Base-by-base conservation (phyloP, 192 early-diverging fungal genomes). In the Paraglomus occultum region DNA sequence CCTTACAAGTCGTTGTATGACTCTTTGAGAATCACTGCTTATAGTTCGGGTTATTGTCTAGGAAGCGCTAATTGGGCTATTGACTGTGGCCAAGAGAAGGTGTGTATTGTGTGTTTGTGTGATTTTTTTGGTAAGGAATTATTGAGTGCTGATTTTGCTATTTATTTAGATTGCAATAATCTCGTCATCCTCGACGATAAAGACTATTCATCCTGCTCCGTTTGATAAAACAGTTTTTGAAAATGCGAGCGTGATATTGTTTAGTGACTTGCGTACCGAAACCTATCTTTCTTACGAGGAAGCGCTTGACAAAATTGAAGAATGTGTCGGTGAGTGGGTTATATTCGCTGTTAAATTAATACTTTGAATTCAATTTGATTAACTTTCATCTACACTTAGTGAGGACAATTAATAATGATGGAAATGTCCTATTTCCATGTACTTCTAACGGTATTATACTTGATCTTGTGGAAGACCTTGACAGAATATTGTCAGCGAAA, bases 11-110 rank as follows among this genome's bases (percentile, higher is more conserved):
- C 66, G 22, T 66, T 80, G 18, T 77, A 71, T 48, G 75, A 74
- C 42, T 74, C 77, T 44, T 60, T 80, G 10, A 72, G 77, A 48
- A 49, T 87, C 9, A 85, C 81, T 15, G 82, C 90, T 4, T 80
- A 89, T 70, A 91, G 91, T 69, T 87, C 89, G 6, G 91, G 90
- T 8, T 87, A 89, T 74, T 86, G 83, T 55, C 81, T 92, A 48
- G 91, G 90, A 7, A 81, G 86, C 17, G 82, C 87, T 3, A 91
- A 91, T 73, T 92, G 90, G 91, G 75, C 83, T 5, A 77, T 92
- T 17, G 86, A 88, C 73, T 83, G 82, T 73, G 88, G 78, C 18
- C 76, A 75, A 51, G 80, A 87, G 70, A 81, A 80, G 60, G 79
- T 77, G 74, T n/a, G 53, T 55, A 8, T 66, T 20, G 40, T 5